Conservation (phyloP, 2,329 filamentous ascomycete species). For the Phoma sp. region DNA sequence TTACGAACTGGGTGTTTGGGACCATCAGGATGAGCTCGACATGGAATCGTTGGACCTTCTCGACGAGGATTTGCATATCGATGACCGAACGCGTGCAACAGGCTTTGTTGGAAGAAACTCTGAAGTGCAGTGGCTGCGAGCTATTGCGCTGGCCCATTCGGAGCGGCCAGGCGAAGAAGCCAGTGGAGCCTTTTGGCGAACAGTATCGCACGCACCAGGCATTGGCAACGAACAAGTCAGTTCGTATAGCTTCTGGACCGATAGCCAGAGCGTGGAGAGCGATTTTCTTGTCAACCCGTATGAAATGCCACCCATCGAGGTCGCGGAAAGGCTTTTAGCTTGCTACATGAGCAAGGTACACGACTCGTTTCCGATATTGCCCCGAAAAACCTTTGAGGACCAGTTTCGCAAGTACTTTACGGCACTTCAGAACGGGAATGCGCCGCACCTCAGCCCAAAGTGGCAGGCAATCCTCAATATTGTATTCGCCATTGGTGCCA, state of each 20-base stretch:
- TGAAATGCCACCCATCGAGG: slow-evolving; percentile 39
- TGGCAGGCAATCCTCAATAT: slow-evolving; percentile 52
- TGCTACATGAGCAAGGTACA: slow-evolving; percentile 50
- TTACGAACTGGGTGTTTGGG: slow-evolving; percentile 9
- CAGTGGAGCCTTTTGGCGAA: slow-evolving; percentile 4
- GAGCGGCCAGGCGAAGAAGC: slow-evolving; percentile 25
- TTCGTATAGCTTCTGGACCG: slow-evolving; percentile 43
- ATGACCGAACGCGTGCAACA: slow-evolving; percentile 35
- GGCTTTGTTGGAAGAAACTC: slow-evolving; percentile 45
- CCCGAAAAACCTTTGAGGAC: slow-evolving; percentile 38
- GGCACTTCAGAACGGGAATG: slow-evolving; percentile 25
- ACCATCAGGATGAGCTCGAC: slow-evolving; percentile 23
- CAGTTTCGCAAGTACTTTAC: slow-evolving; percentile 45
- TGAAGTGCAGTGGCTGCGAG: slow-evolving; percentile 43
- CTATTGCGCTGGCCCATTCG: slow-evolving; percentile 28
- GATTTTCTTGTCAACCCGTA: slow-evolving; percentile 39
- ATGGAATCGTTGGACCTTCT: slow-evolving; percentile 32
- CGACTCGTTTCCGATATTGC: slow-evolving; percentile 48
- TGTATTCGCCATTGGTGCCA: slow-evolving; percentile 52
- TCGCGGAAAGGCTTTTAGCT: slow-evolving; percentile 42
- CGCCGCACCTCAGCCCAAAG: slow-evolving; percentile 27
- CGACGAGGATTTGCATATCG: slow-evolving; percentile 37
- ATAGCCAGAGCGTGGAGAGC: slow-evolving; percentile 34
- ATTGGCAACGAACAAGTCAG: slow-evolving; percentile 37
- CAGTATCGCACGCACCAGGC: slow-evolving; percentile 8